phyloP scores from a whole-genome alignment of 768 basidiomycete species.

The Favolaschia claudopus region DNA sequence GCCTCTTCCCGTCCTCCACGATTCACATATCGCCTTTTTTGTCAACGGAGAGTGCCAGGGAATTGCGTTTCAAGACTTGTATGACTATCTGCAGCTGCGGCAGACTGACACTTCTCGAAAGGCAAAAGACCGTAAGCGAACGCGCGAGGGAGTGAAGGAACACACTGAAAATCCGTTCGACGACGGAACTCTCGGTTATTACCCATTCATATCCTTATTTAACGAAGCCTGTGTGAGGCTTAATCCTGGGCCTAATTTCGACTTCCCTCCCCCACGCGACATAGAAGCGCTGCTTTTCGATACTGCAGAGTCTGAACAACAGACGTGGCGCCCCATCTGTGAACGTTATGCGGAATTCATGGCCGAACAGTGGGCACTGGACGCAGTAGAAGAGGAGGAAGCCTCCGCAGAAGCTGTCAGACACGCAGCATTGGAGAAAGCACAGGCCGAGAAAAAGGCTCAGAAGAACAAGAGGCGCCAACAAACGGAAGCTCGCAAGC shows the following conservation, averaged over 20 bases:
- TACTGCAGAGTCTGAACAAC: constrained; percentile 39
- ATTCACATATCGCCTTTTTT: constrained; percentile 87
- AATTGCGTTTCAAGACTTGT: constrained; percentile 85
- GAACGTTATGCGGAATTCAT: constrained; percentile 90
- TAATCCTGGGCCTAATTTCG: constrained; percentile 91
- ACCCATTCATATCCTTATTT: constrained; percentile 93
- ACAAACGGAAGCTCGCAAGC: constrained; percentile 61
- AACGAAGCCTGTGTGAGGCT: constrained; percentile 85
- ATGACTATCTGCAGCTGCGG: constrained; percentile 87
- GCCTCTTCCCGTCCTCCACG: constrained; percentile 70
- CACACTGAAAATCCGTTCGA: constrained; percentile 88
- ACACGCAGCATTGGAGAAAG: constrained; percentile 47
- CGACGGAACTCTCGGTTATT: constrained; percentile 95
- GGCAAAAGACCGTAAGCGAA: constrained; percentile 67
- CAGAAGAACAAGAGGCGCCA: constrained; percentile 57
- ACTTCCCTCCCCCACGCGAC: constrained; percentile 79
- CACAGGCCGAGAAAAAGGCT: constrained; percentile 57
- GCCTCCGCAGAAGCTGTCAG: constrained; percentile 54
- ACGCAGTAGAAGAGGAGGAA: constrained; percentile 79
- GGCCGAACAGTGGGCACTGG: constrained; percentile 80
- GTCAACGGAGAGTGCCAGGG: constrained; percentile 89
- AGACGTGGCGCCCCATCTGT: constrained; percentile 79
- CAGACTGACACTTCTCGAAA: constrained; percentile 67
- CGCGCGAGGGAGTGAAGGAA: constrained; percentile 74
- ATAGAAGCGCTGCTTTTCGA: constrained; percentile 69